These are phyloP conservation scores for Metschnikowia lochheadii DNA, from an alignment of 805 yeast species.

Conservation along the genomic window DNA sequence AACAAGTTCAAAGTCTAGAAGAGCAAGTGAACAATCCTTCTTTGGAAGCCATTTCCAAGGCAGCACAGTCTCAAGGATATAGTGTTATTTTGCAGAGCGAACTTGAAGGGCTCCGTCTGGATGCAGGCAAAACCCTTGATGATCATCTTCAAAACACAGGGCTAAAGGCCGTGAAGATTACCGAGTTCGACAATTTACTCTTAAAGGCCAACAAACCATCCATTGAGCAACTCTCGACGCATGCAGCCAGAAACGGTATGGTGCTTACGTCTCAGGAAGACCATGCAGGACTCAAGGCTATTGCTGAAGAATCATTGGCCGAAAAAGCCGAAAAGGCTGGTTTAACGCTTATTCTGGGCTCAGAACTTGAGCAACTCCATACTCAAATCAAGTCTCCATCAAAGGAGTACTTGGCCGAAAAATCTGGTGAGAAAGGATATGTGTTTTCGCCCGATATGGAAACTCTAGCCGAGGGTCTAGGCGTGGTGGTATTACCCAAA, in stretches of 20 bases:
- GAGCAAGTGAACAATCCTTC: constrained; percentile 10
- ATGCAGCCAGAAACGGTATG: constrained; percentile 28
- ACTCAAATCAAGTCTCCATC: constrained; percentile 5
- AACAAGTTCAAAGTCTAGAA: too few relatives aligned
- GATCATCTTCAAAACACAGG: constrained; percentile 13
- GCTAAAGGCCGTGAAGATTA: constrained; percentile 7
- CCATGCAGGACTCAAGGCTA: constrained; percentile 11
- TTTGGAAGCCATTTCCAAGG: constrained; percentile 4
- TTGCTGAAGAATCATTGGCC: constrained; percentile 6
- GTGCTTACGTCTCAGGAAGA: constrained; percentile 27
- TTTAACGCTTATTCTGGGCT: neutral
- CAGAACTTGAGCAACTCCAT: constrained; percentile 6
- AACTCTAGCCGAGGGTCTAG: constrained; percentile 1
- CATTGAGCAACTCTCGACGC: constrained; percentile 21
- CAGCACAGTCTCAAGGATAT: constrained; percentile 9
- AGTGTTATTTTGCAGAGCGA: constrained; percentile 4
- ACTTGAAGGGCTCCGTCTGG: constrained; percentile 7
- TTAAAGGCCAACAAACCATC: constrained; percentile 22
- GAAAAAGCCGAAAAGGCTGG: constrained; percentile 8
- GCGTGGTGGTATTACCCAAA: constrained; percentile 3
- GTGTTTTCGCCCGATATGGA: neutral
- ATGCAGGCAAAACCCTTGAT: constrained; percentile 13
- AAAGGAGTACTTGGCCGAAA: neutral
- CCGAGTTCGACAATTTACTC: constrained; percentile 22
- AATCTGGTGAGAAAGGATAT: neutral